Base-by-base conservation (phyloP, 306 rosid genomes). In the Rosa lucieae region DNA sequence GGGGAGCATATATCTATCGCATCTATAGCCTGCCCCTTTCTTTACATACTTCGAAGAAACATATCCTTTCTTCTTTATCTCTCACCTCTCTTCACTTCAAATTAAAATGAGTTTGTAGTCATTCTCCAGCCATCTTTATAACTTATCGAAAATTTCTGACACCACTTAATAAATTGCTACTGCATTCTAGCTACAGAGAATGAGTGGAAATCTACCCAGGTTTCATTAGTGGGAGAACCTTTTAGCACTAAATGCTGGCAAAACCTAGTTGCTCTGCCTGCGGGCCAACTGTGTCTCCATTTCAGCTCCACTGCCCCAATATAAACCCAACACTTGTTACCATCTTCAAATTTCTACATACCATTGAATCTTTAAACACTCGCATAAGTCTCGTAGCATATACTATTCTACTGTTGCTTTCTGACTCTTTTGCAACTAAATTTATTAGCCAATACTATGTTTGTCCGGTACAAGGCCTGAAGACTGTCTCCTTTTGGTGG, bases 271-370 rank as follows among this genome's bases (percentile, higher is more conserved):
- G 77, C 47, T 42, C 77, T 39, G 21, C 52, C 21, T 71, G 82
- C 53, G 82, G 89, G 81, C 61, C 76, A 81, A 67, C 17, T 59
- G 42, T 78, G 83, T 81, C 82, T 81, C 89, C 81, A 13, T 56
- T 32, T 52, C 39, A 70, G 79, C 10, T 74, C 63, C 86, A 78
- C 78, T 71, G 78, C 79, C 63, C 80, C 59, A 82, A 55, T 73
- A 65, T 58, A 59, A 73, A 79, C 26, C 78, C 80, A 53, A 77
- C 65, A 82, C 69, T 46, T 26, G 65, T 51, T 63, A 4, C 37
- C 42, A 20, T 63, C 42, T 12, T 63, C 43, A 63, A 32, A 29
- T 63, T 29, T 63, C 4, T 61, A 32, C 10, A 3, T 42, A n/a
- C 3, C 7, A 53, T 17, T 66, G 71, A 18, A 32, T 63, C 39